Evolutionary conservation across 2,329 filamentous ascomycete genomes (phyloP).

Genomic region (Anisogramma anomala): DNA sequence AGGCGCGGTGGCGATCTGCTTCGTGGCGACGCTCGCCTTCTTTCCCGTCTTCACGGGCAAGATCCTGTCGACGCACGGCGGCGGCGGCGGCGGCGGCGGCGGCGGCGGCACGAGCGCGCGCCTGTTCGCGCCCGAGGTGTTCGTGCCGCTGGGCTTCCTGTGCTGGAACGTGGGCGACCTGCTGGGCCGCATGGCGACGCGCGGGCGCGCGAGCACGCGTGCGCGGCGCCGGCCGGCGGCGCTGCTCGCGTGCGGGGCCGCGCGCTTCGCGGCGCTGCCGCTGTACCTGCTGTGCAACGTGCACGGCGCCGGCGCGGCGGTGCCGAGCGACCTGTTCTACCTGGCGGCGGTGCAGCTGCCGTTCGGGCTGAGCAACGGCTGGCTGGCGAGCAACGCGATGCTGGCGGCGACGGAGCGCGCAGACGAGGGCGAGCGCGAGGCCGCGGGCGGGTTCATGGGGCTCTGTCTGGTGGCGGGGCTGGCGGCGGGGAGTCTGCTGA

Average conservation of each 20-base stretch:
- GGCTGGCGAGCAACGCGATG: slow-evolving; percentile 79
- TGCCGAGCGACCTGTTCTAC: slow-evolving; percentile 81
- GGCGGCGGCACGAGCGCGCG: slow-evolving; percentile 28
- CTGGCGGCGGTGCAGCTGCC: slow-evolving; percentile 68
- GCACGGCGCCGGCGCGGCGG: slow-evolving; percentile 57
- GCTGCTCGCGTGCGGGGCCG: slow-evolving; percentile 56
- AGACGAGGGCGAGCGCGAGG: slow-evolving; percentile 70
- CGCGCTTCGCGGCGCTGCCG: slow-evolving; percentile 62
- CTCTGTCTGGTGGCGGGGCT: slow-evolving; percentile 77
- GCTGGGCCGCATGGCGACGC: slow-evolving; percentile 59
- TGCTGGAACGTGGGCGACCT: slow-evolving; percentile 91
- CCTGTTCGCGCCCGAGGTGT: slow-evolving; percentile 61
- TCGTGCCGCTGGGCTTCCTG: slow-evolving; percentile 83
- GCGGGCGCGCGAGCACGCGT: slow-evolving; percentile 37
- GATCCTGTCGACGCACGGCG: slow-evolving; percentile 38
- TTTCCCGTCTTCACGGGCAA: slow-evolving; percentile 84
- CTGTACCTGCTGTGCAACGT: slow-evolving; percentile 88
- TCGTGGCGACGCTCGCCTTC: slow-evolving; percentile 70
- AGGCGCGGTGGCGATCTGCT: slow-evolving; percentile 67
- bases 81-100: slow-evolving; percentile 16
- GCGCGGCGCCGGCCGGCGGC: slow-evolving; percentile 51
- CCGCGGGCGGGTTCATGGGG: slow-evolving; percentile 88
- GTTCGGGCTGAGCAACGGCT: slow-evolving; percentile 81
- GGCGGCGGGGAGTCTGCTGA: slow-evolving; percentile 75
- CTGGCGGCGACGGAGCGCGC: slow-evolving; percentile 80